Conservation (phyloP, 1,284 basidiomycete genomes). For the Puccinia hordei region DNA sequence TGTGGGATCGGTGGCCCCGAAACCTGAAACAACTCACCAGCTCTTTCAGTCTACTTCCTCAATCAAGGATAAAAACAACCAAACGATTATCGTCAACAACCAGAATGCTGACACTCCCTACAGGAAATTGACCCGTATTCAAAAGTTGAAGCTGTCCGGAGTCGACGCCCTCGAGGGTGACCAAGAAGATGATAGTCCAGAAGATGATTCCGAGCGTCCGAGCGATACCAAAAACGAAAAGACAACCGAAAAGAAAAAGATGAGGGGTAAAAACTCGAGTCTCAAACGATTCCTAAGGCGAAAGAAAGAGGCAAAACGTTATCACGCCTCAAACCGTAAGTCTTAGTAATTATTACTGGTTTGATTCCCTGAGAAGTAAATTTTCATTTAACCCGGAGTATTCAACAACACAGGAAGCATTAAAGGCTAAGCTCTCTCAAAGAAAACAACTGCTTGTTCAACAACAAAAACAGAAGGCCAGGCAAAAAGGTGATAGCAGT, state of each 20-base stretch:
- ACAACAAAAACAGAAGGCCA: constrained; percentile 15
- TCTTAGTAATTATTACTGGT: background rate
- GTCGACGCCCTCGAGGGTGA: constrained; percentile 66
- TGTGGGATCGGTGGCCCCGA: constrained; percentile 38
- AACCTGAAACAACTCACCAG: constrained; percentile 7
- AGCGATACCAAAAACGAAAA: constrained; percentile 59
- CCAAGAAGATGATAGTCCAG: constrained; percentile 64
- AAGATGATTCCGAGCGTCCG: constrained; percentile 60
- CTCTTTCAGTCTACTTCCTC: constrained; percentile 20
- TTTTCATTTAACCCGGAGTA: background rate
- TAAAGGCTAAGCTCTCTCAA: constrained; percentile 21
- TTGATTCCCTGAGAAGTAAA: background rate
- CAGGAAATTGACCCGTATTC: constrained; percentile 71
- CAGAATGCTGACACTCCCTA: constrained; percentile 65
- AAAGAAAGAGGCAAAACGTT: constrained; percentile 44
- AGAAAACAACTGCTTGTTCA: constrained; percentile 15
- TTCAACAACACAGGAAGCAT: constrained; percentile 18
- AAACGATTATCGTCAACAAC: constrained; percentile 30
- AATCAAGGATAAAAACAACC: background rate
- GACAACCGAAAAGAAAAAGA: constrained; percentile 74
- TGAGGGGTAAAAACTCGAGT: constrained; percentile 72
- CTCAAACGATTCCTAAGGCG: constrained; percentile 73
- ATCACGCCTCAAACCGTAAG: constrained; percentile 48
- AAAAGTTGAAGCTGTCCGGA: constrained; percentile 64
- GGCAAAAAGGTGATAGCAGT: background rate